Evolutionary conservation across 2,329 filamentous ascomycete species (phyloP).

Genomic region (Colletotrichum melonis): DNA sequence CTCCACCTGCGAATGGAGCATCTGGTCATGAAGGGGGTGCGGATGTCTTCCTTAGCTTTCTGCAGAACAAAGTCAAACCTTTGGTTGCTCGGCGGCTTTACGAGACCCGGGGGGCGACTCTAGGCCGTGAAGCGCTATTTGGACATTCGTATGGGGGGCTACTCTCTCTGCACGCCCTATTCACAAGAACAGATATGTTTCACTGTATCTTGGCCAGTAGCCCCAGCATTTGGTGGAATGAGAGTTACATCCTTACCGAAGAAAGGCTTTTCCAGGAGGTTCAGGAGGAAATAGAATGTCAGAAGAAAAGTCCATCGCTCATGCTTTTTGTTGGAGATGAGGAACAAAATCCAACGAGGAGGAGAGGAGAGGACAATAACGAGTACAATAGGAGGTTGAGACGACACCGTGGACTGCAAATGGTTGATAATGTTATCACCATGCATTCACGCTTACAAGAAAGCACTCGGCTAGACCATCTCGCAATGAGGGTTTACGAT

Average conservation of each 20-base stretch:
- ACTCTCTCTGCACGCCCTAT: constrained; percentile 57
- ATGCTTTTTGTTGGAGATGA: constrained; percentile 49
- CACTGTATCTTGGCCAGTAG: constrained; percentile 57
- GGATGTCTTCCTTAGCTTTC: constrained; percentile 55
- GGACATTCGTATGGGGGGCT: constrained; percentile 63
- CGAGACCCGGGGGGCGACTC: constrained; percentile 38
- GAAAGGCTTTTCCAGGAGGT: constrained; percentile 43
- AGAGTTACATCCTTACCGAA: constrained; percentile 50
- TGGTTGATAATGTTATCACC: constrained; percentile 42
- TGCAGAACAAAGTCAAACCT: constrained; percentile 51
- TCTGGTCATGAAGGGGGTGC: constrained; percentile 52
- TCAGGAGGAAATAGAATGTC: constrained; percentile 11
- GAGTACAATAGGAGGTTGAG: constrained; percentile 39
- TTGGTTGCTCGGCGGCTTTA: constrained; percentile 45
- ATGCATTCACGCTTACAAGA: constrained; percentile 37
- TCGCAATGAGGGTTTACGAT: constrained; percentile 39
- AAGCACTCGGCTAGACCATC: constrained; percentile 28
- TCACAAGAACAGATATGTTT: constrained; percentile 53
- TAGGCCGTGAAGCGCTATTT: constrained; percentile 55
- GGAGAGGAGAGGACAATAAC: background rate
- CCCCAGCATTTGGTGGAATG: constrained; percentile 60
- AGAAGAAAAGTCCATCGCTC: constrained; percentile 35
- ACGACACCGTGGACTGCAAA: constrained; percentile 37
- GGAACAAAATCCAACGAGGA: constrained; percentile 44
- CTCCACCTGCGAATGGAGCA: constrained; percentile 40